These are phyloP conservation scores for Calonectria fujianensis DNA, from an alignment of 2,329 filamentous ascomycete species.

Conservation along the genomic window DNA sequence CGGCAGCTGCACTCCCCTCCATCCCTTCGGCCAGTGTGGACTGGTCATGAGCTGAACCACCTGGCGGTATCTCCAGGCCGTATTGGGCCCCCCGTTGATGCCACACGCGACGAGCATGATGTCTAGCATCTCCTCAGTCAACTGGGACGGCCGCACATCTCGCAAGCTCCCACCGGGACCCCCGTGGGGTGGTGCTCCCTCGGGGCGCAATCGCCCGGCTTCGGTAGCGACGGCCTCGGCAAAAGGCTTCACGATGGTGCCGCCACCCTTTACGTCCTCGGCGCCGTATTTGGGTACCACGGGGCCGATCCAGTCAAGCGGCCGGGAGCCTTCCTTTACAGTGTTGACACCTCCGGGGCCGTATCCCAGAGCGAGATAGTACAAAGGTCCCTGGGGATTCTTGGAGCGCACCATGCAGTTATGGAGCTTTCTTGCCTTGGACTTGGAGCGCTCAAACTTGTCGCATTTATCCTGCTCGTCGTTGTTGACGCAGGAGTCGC, in stretches of 20 bases:
- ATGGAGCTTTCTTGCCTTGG: neutral
- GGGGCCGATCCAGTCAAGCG: constrained; percentile 53
- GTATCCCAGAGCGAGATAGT: constrained; percentile 59
- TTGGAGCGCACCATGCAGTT: constrained; percentile 33
- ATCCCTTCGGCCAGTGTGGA: constrained; percentile 4
- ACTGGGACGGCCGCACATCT: neutral
- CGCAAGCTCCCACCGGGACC: constrained; percentile 16
- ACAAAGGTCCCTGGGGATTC: constrained; percentile 53
- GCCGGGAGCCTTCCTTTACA: constrained; percentile 45
- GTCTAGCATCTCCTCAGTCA: constrained; percentile 5
- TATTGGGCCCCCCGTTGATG: neutral
- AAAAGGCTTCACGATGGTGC: neutral
- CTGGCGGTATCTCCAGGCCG: neutral
- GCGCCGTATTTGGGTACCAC: constrained; percentile 43
- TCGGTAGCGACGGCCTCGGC: neutral
- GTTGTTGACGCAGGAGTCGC: constrained; percentile 58
- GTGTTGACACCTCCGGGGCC: constrained; percentile 53
- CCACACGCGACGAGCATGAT: neutral
- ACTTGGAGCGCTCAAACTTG: neutral
- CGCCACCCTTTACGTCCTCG: neutral
- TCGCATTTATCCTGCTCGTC: constrained; percentile 32
- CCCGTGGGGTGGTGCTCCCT: constrained; percentile 25
- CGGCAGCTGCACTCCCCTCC: neutral
- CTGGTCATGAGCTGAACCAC: neutral
- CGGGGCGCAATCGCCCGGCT: constrained; percentile 3